These are phyloP conservation scores for Pleurotus ostreatus DNA, from an alignment of 768 basidiomycete genomes.

Conservation along the genomic window DNA sequence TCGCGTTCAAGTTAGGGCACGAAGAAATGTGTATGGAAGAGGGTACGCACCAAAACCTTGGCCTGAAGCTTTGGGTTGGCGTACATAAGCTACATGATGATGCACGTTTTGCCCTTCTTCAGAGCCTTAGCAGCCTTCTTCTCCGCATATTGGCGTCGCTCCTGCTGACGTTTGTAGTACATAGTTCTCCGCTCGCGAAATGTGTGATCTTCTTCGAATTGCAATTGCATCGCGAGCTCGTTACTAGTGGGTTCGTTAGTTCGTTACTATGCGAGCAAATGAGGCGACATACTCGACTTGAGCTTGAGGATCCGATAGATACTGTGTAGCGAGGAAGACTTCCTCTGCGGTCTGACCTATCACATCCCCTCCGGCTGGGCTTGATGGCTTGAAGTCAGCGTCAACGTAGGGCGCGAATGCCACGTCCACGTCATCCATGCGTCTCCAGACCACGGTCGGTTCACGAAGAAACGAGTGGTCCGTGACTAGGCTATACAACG, in stretches of 20 bases:
- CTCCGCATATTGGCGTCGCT: neutral
- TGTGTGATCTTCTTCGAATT: slow-evolving; percentile 72
- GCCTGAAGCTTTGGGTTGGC: too few relatives aligned
- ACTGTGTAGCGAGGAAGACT: slow-evolving; percentile 47
- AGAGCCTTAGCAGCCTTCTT: neutral
- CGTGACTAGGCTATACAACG: slow-evolving; percentile 78
- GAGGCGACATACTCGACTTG: slow-evolving; percentile 54
- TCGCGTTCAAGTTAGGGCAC: too few relatives aligned
- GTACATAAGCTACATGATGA: too few relatives aligned
- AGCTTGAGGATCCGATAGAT: slow-evolving; percentile 31
- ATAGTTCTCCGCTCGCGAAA: slow-evolving; percentile 32
- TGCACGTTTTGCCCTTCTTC: neutral
- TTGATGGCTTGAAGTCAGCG: slow-evolving; percentile 56
- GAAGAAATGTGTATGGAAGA: too few relatives aligned
- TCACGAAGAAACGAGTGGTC: slow-evolving; percentile 80
- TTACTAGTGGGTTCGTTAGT: slow-evolving; percentile 33
- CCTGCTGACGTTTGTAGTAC: slow-evolving; percentile 2
- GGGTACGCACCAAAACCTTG: too few relatives aligned
- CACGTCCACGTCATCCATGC: slow-evolving; percentile 84
- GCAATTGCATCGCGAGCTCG: slow-evolving; percentile 71
- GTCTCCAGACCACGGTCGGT: slow-evolving; percentile 84
- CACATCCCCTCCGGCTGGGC: slow-evolving; percentile 77
- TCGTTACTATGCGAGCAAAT: neutral
- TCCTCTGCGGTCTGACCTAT: slow-evolving; percentile 70
- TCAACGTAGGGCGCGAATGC: slow-evolving; percentile 76